These are phyloP conservation scores for Aulographum hederae DNA, from an alignment of 2,329 filamentous ascomycete genomes.

Conservation along the genomic window DNA sequence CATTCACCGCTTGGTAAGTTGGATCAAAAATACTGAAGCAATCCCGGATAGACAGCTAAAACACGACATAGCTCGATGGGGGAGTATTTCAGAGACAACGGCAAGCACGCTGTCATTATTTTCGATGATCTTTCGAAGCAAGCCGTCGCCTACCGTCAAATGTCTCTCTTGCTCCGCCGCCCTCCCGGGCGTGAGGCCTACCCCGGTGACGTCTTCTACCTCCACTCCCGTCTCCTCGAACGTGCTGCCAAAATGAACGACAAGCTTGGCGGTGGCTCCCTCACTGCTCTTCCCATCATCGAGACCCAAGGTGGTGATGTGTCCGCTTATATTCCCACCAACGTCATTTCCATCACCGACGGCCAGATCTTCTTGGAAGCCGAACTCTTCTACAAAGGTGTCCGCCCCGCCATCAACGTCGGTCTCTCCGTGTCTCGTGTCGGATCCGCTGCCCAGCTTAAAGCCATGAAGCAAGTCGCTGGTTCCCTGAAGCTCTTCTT, in stretches of 20 bases:
- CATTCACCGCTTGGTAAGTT: conserved; percentile 54
- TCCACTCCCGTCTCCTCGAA: conserved; percentile 97
- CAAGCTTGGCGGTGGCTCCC: conserved; percentile 83
- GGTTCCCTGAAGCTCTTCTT: conserved; percentile 99
- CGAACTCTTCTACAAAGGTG: conserved; percentile 99
- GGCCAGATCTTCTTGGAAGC: conserved; percentile 99
- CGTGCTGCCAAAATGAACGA: conserved; percentile 98
- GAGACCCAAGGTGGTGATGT: conserved; percentile 99
- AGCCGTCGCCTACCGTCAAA: conserved; percentile 94
- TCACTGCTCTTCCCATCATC: conserved; percentile 94
- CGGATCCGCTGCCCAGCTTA: conserved; percentile 97
- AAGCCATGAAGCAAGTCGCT: conserved; percentile 99
- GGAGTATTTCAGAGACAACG: conserved; percentile 67
- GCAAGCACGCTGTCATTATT: conserved; percentile 76
- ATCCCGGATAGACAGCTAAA: too few relatives aligned
- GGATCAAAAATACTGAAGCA: too few relatives aligned
- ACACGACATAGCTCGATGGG: too few relatives aligned
- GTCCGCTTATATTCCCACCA: conserved; percentile 98
- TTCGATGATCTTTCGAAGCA: conserved; percentile 97
- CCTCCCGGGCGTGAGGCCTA: conserved; percentile 78
- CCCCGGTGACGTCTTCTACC: conserved; percentile 62
- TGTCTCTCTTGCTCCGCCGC: conserved; percentile 94
- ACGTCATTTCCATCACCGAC: conserved; percentile 99
- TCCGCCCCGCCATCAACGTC: conserved; percentile 99
- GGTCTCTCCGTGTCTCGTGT: conserved; percentile 99